A percentile compares a stretch with the other conserved stretches of the same genome.
Conservation (phyloP, 805 yeast species). For the Candida railenensis region DNA sequence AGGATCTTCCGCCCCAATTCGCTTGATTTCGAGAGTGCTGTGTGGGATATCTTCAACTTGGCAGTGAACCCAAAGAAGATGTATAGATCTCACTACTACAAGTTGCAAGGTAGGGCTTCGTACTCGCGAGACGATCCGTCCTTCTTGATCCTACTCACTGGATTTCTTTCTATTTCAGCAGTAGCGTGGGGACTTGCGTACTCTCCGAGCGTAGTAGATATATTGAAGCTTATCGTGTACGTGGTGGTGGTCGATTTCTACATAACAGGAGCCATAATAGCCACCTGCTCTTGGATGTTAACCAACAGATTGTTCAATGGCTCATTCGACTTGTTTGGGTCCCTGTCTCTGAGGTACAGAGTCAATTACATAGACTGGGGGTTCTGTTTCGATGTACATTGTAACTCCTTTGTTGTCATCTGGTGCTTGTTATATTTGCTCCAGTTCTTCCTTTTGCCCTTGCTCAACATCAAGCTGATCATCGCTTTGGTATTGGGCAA, state of each 20-base stretch:
- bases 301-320: slow-evolving; percentile 63
- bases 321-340: slow-evolving; percentile 18
- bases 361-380: slow-evolving; percentile 76
- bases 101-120: slow-evolving; percentile 65
- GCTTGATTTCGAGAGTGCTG: slow-evolving; percentile 87
- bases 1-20: slow-evolving; percentile 67
- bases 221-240: slow-evolving; percentile 66
- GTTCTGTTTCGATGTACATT: slow-evolving; percentile 90
- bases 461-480: slow-evolving; percentile 60
- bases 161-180: slow-evolving; percentile 68
- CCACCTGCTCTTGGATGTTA: slow-evolving; percentile 72
- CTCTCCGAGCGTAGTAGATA: slow-evolving; percentile 59
- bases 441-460: slow-evolving; percentile 74
- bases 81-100: slow-evolving; percentile 71
- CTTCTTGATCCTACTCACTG: slow-evolving; percentile 70
- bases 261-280: slow-evolving; percentile 61
- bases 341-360: slow-evolving; percentile 17
- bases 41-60: slow-evolving; percentile 83
- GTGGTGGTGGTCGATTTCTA: slow-evolving; percentile 87
- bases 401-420: slow-evolving; percentile 80
- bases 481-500: slow-evolving; percentile 75
- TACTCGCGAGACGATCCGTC: slow-evolving; percentile 95
- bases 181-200: slow-evolving; percentile 89
- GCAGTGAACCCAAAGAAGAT: slow-evolving; percentile 77
- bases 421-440: slow-evolving; percentile 75